A percentile compares a stretch with the other conserved stretches of the same genome.
phyloP scores from a whole-genome alignment of 2,329 filamentous ascomycete genomes.

The Pseudogymnoascus sp. region DNA sequence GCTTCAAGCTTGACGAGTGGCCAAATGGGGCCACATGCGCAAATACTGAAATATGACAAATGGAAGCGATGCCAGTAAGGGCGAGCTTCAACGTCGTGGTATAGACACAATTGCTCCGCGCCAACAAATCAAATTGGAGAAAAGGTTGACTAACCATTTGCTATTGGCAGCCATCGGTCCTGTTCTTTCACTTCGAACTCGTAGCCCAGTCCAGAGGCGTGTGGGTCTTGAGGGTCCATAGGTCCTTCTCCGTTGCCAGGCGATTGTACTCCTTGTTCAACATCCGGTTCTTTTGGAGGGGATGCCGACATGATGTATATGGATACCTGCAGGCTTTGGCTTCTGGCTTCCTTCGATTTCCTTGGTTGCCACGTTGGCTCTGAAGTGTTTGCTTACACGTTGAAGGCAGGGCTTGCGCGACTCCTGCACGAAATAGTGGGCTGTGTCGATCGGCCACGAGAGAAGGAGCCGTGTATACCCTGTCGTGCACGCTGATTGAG shows the following conservation, averaged over 20 bases:
- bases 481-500: background rate
- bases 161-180: conserved; percentile 98
- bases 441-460: conserved; percentile 19
- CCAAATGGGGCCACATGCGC: conserved; percentile 23
- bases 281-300: conserved; percentile 80
- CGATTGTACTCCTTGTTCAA: conserved; percentile 88
- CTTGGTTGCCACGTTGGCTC: conserved; percentile 26
- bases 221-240: conserved; percentile 78
- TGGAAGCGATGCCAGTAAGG: conserved; percentile 42
- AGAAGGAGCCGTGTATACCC: conserved; percentile 3
- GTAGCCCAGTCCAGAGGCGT: conserved; percentile 66
- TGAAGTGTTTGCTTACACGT: conserved; percentile 19
- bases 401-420: conserved; percentile 16
- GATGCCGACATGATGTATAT: conserved; percentile 93
- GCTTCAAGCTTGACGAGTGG: conserved; percentile 25
- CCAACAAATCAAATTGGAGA: conserved; percentile 43
- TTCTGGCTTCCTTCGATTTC: conserved; percentile 21
- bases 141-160: conserved; percentile 80
- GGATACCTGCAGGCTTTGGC: conserved; percentile 40
- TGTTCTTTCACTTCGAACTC: conserved; percentile 99
- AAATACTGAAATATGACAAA: conserved; percentile 37
- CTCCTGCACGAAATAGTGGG: conserved; percentile 6
- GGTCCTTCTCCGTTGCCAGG: conserved; percentile 82
- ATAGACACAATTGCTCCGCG: conserved; percentile 16
- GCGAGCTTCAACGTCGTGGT: conserved; percentile 22